A percentile compares a stretch with the other conserved stretches of the same genome.
These are phyloP conservation scores for Amaranthus tricolor DNA, from an alignment of 179 eudicot genomes.

Conservation along the genomic window DNA sequence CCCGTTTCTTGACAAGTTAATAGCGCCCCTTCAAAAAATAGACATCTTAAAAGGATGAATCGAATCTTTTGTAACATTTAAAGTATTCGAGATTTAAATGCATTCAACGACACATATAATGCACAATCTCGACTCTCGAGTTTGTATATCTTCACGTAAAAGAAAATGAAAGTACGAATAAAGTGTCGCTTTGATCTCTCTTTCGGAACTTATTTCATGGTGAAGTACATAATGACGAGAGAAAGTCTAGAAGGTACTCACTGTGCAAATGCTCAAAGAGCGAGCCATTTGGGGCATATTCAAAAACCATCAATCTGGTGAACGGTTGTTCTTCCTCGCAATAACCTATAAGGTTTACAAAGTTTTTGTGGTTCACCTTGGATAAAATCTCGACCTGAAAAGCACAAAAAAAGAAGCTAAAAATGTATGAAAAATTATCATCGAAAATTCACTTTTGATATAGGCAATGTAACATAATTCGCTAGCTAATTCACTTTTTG, in stretches of 20 bases:
- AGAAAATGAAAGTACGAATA: too few species aligned
- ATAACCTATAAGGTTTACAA: constrained; percentile 73
- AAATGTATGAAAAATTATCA: neutral
- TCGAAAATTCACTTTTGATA: constrained; percentile 1
- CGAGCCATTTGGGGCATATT: constrained; percentile 93
- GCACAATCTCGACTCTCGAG: too few species aligned
- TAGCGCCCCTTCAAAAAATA: too few species aligned
- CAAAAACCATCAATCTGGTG: constrained; percentile 84
- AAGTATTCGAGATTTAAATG: too few species aligned
- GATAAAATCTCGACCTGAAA: constrained; percentile 69
- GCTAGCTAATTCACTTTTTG: too few species aligned
- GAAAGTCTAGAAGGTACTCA: constrained; percentile 30
- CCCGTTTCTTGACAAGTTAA: too few species aligned
- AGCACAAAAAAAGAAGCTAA: neutral
- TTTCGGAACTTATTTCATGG: neutral
- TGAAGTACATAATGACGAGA: neutral
- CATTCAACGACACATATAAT: too few species aligned
- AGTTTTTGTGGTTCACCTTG: constrained; percentile 83
- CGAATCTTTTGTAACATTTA: too few species aligned
- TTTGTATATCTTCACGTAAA: too few species aligned
- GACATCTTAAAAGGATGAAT: too few species aligned
- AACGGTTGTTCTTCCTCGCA: constrained; percentile 81
- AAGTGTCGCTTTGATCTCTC: too few species aligned
- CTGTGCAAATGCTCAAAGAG: constrained; percentile 90
- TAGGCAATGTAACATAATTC: too few species aligned